Base-by-base conservation (phyloP, 495 filamentous ascomycete genomes). In the Rhypophila decipiens region DNA sequence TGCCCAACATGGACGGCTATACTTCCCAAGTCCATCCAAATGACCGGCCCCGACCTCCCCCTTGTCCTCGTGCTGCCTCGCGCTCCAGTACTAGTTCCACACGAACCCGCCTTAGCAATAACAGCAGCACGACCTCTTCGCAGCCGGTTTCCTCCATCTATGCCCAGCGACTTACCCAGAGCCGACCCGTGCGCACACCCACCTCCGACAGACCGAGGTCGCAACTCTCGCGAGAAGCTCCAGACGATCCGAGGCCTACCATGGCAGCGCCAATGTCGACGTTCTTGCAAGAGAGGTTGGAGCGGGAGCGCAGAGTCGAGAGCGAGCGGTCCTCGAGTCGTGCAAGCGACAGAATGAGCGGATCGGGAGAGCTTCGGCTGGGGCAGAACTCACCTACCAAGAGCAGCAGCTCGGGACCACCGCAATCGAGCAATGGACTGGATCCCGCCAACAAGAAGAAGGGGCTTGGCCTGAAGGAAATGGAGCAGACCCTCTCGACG, bases 401-500 rank as follows among this genome's bases (percentile, higher is more conserved):
- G 11, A 60, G 47, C 40, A 39, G 47, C 42, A 44, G 64, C 27
- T 50, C 53, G 40, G 56, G 64, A 22, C 49, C 57, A 55, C 63
- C 58, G 39, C 49, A 52, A 5, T 69, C 60, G 3, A 63, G 62
- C 39, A 53, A 51, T 19, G 51, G 58, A 5, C 17, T 51, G 20
- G 65, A 70, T 2, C 44, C 57, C 13, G 45, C 62, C 42, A 71
- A 65, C 43, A 71, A 66, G 42, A 65, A 66, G 52, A 59, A 60
- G 44, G 62, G 71, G 38, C 65, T 74, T 56, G 73, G 73, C 17
- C 59, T 70, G 35, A 74, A 72, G 52, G 69, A 71, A 39, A 65
- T 70, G 53, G 69, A 73, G 50, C 61, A 74, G 56, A 71, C 67
- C 34, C 44, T 74, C 31, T 75, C 67, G 17, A 86, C 78, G 39